These are phyloP conservation scores for Xerocomellus dryophilus DNA, from an alignment of 768 basidiomycete species.

Conservation along the genomic window DNA sequence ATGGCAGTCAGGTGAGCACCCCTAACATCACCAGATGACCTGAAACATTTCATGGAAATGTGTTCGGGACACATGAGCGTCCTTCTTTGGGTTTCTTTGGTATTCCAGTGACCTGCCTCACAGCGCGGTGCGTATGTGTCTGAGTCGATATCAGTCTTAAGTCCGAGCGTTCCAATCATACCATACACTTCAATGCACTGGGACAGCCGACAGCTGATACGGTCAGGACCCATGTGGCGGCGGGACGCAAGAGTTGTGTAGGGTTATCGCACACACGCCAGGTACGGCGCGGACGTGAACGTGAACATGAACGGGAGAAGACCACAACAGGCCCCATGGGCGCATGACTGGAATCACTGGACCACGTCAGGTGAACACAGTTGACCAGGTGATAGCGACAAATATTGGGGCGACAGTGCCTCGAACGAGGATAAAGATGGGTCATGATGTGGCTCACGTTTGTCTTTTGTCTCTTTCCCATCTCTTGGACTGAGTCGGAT, in stretches of 20 bases:
- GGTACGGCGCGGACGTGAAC: neutral
- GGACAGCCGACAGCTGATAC: no score
- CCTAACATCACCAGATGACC: conserved; percentile 4
- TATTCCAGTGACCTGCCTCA: neutral
- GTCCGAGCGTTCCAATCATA: neutral
- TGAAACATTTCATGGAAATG: conserved; percentile 15
- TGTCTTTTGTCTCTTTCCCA: neutral
- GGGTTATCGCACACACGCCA: neutral
- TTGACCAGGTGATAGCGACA: conserved; percentile 6
- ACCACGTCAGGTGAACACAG: conserved; percentile 18
- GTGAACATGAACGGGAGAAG: conserved; percentile 1
- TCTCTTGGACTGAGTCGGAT: neutral
- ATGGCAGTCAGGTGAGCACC: conserved; percentile 9
- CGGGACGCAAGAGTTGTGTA: neutral
- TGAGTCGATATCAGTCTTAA: neutral
- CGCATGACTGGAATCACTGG: no score
- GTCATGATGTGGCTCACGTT: neutral
- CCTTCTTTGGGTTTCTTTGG: neutral
- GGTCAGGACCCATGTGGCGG: no score
- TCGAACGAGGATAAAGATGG: conserved; percentile 13
- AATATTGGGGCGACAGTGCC: conserved; percentile 12
- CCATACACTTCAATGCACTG: neutral
- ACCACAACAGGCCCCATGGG: conserved; percentile 4
- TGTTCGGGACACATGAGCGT: conserved; percentile 12
- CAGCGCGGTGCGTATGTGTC: neutral